Base-by-base conservation (phyloP, 768 basidiomycete genomes). In the Tricholoma hemisulphureum region DNA sequence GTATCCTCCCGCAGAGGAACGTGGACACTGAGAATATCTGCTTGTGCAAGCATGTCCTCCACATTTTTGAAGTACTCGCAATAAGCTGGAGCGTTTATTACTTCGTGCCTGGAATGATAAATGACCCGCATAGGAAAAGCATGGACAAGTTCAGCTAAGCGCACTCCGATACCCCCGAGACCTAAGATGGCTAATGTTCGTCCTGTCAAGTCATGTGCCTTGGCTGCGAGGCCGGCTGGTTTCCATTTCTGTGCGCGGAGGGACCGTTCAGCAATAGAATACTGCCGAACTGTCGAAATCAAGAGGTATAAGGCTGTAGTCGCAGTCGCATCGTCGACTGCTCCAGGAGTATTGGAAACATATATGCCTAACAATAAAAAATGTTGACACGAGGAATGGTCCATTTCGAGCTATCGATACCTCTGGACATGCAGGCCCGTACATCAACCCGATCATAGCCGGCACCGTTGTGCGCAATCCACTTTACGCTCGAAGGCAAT, bases 391-490 rank as follows among this genome's bases (percentile, higher is more conserved):
- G 11, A 49, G 50, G 48, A 24, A 10, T 43, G 16, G 9, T 34
- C 61, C 71, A 16, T 63, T 29, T 29, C 21, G 20, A 10, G n/a
- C 10, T 29, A 18, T 29, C 6, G 20, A 9, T 49, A 89, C 91
- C 90, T 71, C 80, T 81, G 9, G 79, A 82, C 66, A 83, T 89
- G 70, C 88, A 88, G 4, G 87, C 88, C 6, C 73, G 70, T 14
- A 94, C 84, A 66, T 95, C 89, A 61, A 96, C 88, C 59, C 87
- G 85, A 69, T 97, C 93, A 69, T 97, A 97, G 0, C 95, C 93
- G 0, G 95, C 93, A 10, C 94, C 95, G 57, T 95, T 95, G 71
- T 94, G 93, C 1, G 88, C 91, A 67, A 96, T 92, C 87, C 89
- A 94, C 66, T 87, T 86, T 60, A 95, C 80, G 18, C 77, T 79